Evolutionary conservation across 768 basidiomycete genomes (phyloP).

Genomic region (Lentinula sp.): DNA sequence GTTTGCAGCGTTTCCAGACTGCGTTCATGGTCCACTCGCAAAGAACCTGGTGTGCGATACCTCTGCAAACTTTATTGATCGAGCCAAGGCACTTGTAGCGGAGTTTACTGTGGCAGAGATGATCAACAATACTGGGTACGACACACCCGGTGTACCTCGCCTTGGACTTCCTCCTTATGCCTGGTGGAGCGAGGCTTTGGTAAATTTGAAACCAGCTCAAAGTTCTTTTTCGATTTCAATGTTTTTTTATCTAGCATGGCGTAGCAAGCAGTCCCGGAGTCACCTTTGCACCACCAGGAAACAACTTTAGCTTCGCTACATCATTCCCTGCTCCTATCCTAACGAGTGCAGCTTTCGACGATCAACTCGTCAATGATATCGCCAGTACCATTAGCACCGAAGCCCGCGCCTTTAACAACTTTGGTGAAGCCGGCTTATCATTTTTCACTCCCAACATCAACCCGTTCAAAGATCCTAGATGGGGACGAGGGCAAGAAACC

Average conservation of each 20-base stretch:
- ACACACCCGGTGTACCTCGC: slow-evolving; percentile 44
- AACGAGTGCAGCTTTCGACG: slow-evolving; percentile 51
- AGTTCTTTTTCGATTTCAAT: background rate
- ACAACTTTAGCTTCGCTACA: slow-evolving; percentile 47
- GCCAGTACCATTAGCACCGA: slow-evolving; percentile 51
- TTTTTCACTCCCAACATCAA: slow-evolving; percentile 55
- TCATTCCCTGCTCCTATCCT: slow-evolving; percentile 54
- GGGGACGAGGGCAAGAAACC: slow-evolving; percentile 59
- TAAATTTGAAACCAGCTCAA: slow-evolving; percentile 16
- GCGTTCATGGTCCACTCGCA: slow-evolving; percentile 1
- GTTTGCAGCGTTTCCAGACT: slow-evolving; percentile 3
- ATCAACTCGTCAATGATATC: slow-evolving; percentile 40
- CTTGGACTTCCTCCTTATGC: slow-evolving; percentile 52
- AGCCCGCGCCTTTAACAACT: slow-evolving; percentile 53
- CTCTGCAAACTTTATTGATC: slow-evolving; percentile 11
- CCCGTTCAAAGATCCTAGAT: slow-evolving; percentile 57
- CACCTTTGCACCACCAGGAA: slow-evolving; percentile 38
- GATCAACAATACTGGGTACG: slow-evolving; percentile 43
- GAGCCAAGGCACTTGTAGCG: slow-evolving; percentile 43
- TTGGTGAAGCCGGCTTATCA: slow-evolving; percentile 44
- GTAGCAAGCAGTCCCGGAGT: slow-evolving; percentile 49
- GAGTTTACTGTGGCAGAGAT: slow-evolving; percentile 47
- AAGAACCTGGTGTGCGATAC: slow-evolving; percentile 4
- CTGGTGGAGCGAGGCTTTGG: slow-evolving; percentile 59
- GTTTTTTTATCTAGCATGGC: slow-evolving; percentile 35